Percentiles rank a stretch among this genome's conserved stretches.
Conservation (phyloP, 2,329 filamentous ascomycete genomes). For the Hypoxylon sp. region DNA sequence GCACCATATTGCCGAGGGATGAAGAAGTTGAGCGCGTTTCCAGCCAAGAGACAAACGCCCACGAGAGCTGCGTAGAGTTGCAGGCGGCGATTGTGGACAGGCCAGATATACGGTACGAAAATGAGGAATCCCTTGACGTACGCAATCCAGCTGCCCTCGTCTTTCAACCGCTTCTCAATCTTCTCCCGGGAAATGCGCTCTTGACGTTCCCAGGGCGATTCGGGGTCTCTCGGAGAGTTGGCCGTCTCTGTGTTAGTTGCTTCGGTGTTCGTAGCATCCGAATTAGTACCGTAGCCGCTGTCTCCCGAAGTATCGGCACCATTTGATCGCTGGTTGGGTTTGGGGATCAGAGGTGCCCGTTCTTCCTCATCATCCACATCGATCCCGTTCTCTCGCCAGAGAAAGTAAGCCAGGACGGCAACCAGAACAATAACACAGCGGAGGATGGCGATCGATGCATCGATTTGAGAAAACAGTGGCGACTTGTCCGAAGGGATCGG, state of each 20-base stretch:
- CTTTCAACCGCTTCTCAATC: constrained; percentile 76
- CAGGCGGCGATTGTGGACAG: constrained; percentile 71
- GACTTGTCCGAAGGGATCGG: constrained; percentile 27
- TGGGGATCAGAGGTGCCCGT: constrained; percentile 67
- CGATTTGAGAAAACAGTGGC: constrained; percentile 44
- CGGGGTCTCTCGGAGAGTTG: constrained; percentile 55
- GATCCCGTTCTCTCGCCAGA: constrained; percentile 39
- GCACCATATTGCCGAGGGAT: constrained; percentile 85
- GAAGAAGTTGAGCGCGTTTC: constrained; percentile 79
- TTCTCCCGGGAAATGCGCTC: constrained; percentile 66
- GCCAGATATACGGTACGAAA: constrained; percentile 84
- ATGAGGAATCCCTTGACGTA: constrained; percentile 82
- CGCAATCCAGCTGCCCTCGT: constrained; percentile 80
- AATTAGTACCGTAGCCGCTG: constrained; percentile 59
- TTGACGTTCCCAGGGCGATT: constrained; percentile 66
- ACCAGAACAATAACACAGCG: constrained; percentile 52
- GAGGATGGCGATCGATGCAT: constrained; percentile 48
- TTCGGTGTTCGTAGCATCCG: constrained; percentile 54
- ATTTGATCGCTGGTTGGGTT: constrained; percentile 50
- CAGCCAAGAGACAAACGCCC: constrained; percentile 73
- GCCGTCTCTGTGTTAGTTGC: constrained; percentile 49
- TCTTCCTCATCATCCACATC: constrained; percentile 61
- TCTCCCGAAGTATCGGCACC: constrained; percentile 48
- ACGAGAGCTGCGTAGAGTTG: constrained; percentile 77
- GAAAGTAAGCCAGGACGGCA: constrained; percentile 46